Percentiles rank a stretch among this genome's conserved stretches.
phyloP scores from a whole-genome alignment of 129 eudicot species.

The Saussurea involucrata region DNA sequence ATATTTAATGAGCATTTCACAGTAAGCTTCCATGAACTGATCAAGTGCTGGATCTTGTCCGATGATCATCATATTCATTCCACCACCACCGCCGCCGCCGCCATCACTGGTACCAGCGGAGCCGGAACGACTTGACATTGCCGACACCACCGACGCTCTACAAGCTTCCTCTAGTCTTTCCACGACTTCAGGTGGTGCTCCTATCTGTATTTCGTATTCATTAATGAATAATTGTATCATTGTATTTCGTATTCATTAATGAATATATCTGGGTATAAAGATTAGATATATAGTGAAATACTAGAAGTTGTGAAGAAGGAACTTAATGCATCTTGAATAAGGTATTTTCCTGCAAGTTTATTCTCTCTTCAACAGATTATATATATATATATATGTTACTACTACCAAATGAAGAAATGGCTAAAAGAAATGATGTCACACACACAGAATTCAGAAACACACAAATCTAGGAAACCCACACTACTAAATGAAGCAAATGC shows the following conservation, averaged over 20 bases:
- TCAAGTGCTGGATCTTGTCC: constrained; percentile 96
- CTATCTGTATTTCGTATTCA: constrained; percentile 47
- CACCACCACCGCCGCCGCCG: constrained; percentile 22
- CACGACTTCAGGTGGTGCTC: constrained; percentile 95
- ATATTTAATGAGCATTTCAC: constrained; percentile 90
- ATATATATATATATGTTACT: neutral
- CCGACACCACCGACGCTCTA: constrained; percentile 43
- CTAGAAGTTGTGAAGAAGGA: neutral
- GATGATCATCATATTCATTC: constrained; percentile 26
- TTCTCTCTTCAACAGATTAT: constrained; percentile 18
- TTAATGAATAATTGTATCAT: neutral
- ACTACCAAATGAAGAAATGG: constrained; percentile 40
- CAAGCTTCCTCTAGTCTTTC: constrained; percentile 81
- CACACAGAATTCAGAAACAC: constrained; percentile 4
- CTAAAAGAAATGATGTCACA: constrained; percentile 33
- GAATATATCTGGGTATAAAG: neutral
- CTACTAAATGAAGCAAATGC: constrained; percentile 30
- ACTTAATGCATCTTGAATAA: neutral
- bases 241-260: neutral
- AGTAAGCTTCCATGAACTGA: constrained; percentile 98
- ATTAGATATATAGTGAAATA: too few species aligned
- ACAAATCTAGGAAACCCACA: constrained; percentile 10
- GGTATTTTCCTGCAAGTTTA: neutral
- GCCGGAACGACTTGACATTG: constrained; percentile 21
- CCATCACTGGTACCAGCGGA: constrained; percentile 18